A percentile compares a stretch with the other conserved stretches of the same genome.
phyloP scores from a whole-genome alignment of 2,329 filamentous ascomycete genomes.

The Huntiella abstrusa region DNA sequence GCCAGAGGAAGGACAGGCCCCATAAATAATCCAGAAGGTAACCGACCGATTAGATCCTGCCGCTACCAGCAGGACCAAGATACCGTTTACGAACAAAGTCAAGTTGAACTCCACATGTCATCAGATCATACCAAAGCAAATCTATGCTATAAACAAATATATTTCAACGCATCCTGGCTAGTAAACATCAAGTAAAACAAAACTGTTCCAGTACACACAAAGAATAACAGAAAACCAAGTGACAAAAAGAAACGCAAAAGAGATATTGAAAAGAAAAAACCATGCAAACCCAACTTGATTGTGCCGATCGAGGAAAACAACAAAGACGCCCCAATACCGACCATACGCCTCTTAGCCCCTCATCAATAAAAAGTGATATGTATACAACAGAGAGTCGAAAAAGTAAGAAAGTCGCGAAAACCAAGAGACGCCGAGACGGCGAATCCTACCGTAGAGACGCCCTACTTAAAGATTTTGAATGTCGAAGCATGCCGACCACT shows the following conservation, averaged over 20 bases:
- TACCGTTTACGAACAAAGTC: no score
- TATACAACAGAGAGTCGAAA: slow-evolving; percentile 9
- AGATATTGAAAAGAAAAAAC: slow-evolving; percentile 12
- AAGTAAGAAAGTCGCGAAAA: slow-evolving; percentile 2
- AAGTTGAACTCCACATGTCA: no score
- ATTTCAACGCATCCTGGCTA: no score
- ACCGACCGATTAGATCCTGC: no score
- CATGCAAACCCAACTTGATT: slow-evolving; percentile 12
- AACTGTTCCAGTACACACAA: not conserved
- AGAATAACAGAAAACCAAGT: slow-evolving; percentile 5
- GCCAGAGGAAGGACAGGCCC: no score
- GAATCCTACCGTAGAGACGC: not conserved
- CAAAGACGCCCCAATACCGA: slow-evolving; percentile 1
- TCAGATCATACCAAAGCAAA: no score
- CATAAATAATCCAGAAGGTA: no score
- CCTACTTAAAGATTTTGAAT: slow-evolving; percentile 3
- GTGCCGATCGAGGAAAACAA: slow-evolving; percentile 9
- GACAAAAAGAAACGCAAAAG: slow-evolving; percentile 18
- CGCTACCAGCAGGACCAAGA: no score
- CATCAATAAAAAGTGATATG: slow-evolving; percentile 9
- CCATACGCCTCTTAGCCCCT: slow-evolving; percentile 4
- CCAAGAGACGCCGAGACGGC: not conserved
- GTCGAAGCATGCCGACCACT: slow-evolving; percentile 3
- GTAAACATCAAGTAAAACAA: not conserved
- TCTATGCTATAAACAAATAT: no score